phyloP scores from a whole-genome alignment of 192 early-diverging fungal genomes.

The Linnemannia elongata region DNA sequence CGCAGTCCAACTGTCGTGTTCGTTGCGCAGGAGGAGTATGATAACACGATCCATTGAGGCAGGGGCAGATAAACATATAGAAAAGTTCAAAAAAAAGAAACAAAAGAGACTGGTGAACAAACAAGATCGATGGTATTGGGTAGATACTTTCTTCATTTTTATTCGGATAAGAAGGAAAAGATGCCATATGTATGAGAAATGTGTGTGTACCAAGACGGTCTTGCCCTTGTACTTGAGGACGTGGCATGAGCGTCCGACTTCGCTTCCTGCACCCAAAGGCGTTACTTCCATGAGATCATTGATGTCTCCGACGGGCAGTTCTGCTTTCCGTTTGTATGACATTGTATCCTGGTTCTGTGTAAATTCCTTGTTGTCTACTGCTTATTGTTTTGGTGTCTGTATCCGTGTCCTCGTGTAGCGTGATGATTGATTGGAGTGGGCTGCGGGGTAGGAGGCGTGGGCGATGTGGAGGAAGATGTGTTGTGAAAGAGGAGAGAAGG shows the following conservation, averaged over 20 bases:
- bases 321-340: conserved; percentile 54
- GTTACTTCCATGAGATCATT: conserved; percentile 91
- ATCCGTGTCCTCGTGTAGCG: not conserved
- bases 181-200: not conserved
- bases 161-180: conserved; percentile 1
- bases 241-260: conserved; percentile 96
- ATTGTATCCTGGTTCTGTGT: conserved; percentile 6
- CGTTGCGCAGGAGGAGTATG: not conserved
- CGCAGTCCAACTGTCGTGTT: conserved; percentile 86
- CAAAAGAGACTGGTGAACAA: conserved; percentile 9
- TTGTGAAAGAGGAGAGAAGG: not conserved
- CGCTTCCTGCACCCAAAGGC: conserved; percentile 96
- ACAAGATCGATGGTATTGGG: not conserved
- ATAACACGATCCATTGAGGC: not conserved
- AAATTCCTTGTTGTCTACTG: not conserved
- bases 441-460: not conserved
- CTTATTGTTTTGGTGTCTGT: not conserved
- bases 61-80: not conserved
- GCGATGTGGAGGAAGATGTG: not conserved
- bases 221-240: conserved; percentile 96
- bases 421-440: not conserved
- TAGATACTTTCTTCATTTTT: conserved; percentile 3
- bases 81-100: conserved; percentile 9
- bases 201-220: conserved; percentile 83
- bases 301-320: conserved; percentile 74